Evolutionary conservation across 768 basidiomycete species (phyloP).

Genomic region (Boletus sensibilis): DNA sequence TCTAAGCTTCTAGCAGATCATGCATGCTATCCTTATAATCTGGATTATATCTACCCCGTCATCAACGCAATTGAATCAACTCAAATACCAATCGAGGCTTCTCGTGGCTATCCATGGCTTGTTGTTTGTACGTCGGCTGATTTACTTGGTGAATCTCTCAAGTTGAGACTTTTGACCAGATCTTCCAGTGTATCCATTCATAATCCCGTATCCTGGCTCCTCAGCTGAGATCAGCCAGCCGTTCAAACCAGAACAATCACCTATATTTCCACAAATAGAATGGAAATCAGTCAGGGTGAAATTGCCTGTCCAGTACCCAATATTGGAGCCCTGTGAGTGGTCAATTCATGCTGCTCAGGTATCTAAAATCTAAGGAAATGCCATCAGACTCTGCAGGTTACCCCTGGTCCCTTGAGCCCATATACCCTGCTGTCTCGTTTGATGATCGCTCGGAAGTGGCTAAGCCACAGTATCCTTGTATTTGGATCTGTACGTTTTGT

Average conservation of each 20-base stretch:
- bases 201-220: constrained; percentile 14
- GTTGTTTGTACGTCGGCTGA: constrained; percentile 34
- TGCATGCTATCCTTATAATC: constrained; percentile 41
- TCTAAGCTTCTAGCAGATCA: constrained; percentile 30
- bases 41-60: constrained; percentile 38
- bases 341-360: neutral
- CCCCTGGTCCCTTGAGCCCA: constrained; percentile 25
- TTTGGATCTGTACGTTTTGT: constrained; percentile 25
- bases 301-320: constrained; percentile 18
- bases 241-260: neutral
- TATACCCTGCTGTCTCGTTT: constrained; percentile 22
- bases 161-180: constrained; percentile 15
- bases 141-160: neutral
- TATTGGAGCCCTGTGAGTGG: constrained; percentile 37
- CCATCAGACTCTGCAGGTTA: constrained; percentile 24
- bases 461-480: constrained; percentile 21
- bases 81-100: constrained; percentile 8
- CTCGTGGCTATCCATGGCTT: constrained; percentile 36
- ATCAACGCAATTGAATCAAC: neutral
- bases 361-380: neutral
- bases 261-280: neutral
- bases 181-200: constrained; percentile 22
- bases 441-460: neutral
- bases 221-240: constrained; percentile 5
- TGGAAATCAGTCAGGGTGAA: constrained; percentile 11